Percentiles rank a stretch among this genome's conserved stretches.
These are phyloP conservation scores for Aspergillus baeticus DNA, from an alignment of 495 filamentous ascomycete genomes.

Conservation along the genomic window DNA sequence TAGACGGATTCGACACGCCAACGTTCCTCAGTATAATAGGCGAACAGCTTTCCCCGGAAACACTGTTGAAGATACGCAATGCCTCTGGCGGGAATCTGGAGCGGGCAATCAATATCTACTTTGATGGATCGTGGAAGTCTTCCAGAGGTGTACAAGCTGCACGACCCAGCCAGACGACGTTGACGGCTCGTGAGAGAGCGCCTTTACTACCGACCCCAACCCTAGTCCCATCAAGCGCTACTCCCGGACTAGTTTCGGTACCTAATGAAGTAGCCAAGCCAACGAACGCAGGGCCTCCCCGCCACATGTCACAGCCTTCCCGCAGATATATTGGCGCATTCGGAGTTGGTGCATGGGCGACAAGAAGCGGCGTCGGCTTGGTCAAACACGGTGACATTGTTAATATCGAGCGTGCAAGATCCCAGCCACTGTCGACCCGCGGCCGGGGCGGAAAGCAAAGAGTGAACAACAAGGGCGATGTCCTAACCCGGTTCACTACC, in stretches of 20 bases:
- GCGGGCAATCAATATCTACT: conserved; percentile 78
- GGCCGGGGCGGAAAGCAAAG: conserved; percentile 50
- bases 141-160: conserved; percentile 4
- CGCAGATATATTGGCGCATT: conserved; percentile 86
- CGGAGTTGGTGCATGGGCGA: conserved; percentile 89
- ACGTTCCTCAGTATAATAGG: conserved; percentile 72
- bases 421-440: conserved; percentile 56
- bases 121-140: conserved; percentile 88
- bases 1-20: conserved; percentile 60
- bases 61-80: conserved; percentile 51
- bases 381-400: conserved; percentile 76
- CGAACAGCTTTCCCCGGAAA: conserved; percentile 52
- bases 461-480: conserved; percentile 63
- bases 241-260: no score
- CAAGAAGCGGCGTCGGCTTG: conserved; percentile 72
- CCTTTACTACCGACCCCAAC: conserved; percentile 6
- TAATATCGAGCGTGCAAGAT: conserved; percentile 82
- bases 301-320: conserved; percentile 49
- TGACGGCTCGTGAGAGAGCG: conserved; percentile 15
- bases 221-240: not conserved
- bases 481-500: conserved; percentile 93
- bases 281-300: conserved; percentile 9
- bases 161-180: conserved; percentile 12
- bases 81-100: conserved; percentile 63
- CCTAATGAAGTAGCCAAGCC: not conserved